phyloP scores from a whole-genome alignment of 2,329 filamentous ascomycete genomes.

The Tolypocladium ophioglossoides region DNA sequence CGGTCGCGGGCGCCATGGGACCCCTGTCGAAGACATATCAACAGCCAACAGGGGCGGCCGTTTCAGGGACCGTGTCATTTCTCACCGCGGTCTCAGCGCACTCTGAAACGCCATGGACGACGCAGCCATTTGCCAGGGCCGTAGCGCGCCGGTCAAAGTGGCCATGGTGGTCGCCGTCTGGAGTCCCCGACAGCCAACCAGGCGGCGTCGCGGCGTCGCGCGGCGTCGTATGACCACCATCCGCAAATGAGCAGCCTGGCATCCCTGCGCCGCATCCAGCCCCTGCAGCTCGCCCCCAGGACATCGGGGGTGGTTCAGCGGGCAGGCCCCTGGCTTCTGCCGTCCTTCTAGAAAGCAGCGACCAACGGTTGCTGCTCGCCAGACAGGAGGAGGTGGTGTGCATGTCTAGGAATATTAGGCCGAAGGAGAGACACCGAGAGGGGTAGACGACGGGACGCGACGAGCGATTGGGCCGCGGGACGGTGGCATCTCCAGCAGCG shows the following conservation, averaged over 20 bases:
- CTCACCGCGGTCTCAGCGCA: constrained; percentile 13
- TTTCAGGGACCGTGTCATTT: constrained; percentile 19
- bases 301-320: neutral
- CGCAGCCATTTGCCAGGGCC: constrained; percentile 1
- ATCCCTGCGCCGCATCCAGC: neutral
- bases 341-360: constrained; percentile 18
- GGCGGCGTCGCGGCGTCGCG: neutral
- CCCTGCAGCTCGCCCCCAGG: constrained; percentile 1
- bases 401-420: neutral
- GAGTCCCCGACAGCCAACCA: constrained; percentile 9
- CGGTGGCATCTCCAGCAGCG: neutral
- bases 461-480: neutral
- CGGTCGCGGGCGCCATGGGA: neutral
- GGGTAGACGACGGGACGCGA: neutral
- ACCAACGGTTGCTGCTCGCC: neutral
- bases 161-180: constrained; percentile 3
- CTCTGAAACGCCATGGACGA: constrained; percentile 15
- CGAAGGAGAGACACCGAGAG: neutral
- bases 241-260: constrained; percentile 2
- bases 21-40: constrained; percentile 4
- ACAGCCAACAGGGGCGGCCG: constrained; percentile 5
- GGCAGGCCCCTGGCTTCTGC: constrained; percentile 13
- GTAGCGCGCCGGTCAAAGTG: neutral
- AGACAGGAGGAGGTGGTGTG: neutral
- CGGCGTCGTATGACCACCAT: constrained; percentile 6